Base-by-base conservation (phyloP, 768 basidiomycete species). In the Butyriboletus loyo region DNA sequence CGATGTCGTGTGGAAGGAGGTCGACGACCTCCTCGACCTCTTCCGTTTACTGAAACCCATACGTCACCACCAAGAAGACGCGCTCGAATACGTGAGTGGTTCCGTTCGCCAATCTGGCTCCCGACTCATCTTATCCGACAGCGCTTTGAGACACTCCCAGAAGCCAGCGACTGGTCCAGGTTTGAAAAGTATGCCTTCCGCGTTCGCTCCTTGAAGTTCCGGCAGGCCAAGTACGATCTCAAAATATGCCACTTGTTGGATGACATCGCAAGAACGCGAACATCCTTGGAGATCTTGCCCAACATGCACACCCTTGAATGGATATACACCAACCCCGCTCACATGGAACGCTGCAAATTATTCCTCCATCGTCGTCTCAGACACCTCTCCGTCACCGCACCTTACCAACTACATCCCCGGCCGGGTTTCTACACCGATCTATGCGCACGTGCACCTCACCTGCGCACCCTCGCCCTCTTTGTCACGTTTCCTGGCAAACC, bases 361-460 rank as follows among this genome's bases (percentile, higher is more conserved):
- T 86, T 86, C 66, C 82, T 86, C 76, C 81, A 83, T 60, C 65
- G 69, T 31, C 74, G 73, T 42, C 68, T 87, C 52, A 80, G 72
- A 54, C 53, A 68, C 36, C 69, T 77, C 46, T 43, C 58, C 32
- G 71, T 52, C 66, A 74, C 54, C 45, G 67, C 62, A 32, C 68
- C 56, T 17, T 64, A 62, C 17, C 53, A 64, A 4, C 17, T 35
- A 2, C 14, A 43, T 37, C 53, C 49, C 38, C 41, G 58, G 24
- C 39, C 47, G 7, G 54, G 54, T 48, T 39, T 71, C 48, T 74
- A 73, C 42, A 58, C 69, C 38, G 73, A 77, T 42, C 56, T 85
- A 11, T 68, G 70, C 5, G 65, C 75, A 5, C 75, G 83, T 2
- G 80, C 83, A 68, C 82, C 84, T 0, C 66, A 73, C 41, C 66